Conservation (phyloP, 2,329 filamentous ascomycete species). For the Penicillium sp. region DNA sequence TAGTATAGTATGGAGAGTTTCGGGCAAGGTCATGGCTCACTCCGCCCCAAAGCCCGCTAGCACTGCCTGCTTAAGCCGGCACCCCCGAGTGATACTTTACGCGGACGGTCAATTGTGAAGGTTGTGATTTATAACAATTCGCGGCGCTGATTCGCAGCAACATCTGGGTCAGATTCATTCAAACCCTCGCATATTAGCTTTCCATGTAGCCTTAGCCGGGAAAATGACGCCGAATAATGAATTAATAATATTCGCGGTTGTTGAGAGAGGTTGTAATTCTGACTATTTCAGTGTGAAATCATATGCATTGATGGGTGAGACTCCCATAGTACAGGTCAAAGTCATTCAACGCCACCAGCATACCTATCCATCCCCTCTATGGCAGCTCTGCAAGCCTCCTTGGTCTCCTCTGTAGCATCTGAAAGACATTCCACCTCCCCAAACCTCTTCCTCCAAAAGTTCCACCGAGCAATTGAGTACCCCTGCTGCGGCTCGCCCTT, state of each 20-base stretch:
- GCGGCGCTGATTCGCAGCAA: no score
- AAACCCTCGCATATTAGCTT: not conserved
- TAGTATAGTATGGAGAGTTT: no score
- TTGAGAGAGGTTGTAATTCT: not conserved
- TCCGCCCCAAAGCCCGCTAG: no score
- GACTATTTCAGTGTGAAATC: not conserved
- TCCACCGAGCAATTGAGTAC: not conserved
- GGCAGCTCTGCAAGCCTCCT: not conserved
- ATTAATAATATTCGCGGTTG: not conserved
- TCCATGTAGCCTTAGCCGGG: not conserved
- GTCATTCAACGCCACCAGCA: not conserved
- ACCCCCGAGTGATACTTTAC: no score
- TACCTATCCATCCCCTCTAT: not conserved
- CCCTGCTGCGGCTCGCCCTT: constrained; percentile 1
- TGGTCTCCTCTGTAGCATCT: not conserved
- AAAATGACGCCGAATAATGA: not conserved
- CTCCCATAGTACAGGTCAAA: not conserved
- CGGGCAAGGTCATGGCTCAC: no score
- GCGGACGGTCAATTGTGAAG: no score
- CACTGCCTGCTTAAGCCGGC: no score
- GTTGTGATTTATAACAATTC: no score
- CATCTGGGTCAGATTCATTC: not conserved
- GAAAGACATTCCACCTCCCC: not conserved
- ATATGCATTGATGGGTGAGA: not conserved
- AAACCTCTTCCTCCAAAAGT: constrained; percentile 1